Evolutionary conservation across 352 stramenopile genomes (phyloP), one percentile per base, ranked within the genome.

Genomic region (Paralagenidium karlingii): DNA sequence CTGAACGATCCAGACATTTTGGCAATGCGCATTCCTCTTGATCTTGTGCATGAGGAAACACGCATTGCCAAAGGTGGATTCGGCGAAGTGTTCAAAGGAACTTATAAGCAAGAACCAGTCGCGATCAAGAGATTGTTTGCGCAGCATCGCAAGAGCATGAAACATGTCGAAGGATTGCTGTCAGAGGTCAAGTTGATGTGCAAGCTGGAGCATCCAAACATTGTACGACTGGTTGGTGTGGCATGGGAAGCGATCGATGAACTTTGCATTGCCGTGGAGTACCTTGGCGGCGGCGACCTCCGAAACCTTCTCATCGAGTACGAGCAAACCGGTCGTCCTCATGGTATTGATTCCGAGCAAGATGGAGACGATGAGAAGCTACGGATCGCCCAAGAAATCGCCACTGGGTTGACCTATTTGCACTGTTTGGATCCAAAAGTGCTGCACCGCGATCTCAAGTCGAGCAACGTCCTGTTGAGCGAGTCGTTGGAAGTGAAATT

Each of bases 361-460:
- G n/a, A n/a, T n/a, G n/a, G n/a, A n/a, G n/a, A n/a, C n/a, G n/a
- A 49, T 8, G 64, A 78, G 26, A 85, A 85, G 45, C 49, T 82
- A 12, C 50, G 36, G 5, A 68, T 85, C n/a, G 65, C 68, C 16
- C 47, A 58, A 8, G 63, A 81, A 29, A 63, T 85, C 11, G 70
- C 68, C 0, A 59, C 64, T 21, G 70, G 68, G 6, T 48, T 85
- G 24, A 55, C 59, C 13, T 85, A 85, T 47, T 46, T 85, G 5
- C 70, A 85, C 26, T 68, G 54, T 12, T 46, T 64, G 10, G 43
- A 58, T n/a, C 70, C 68, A 9, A 46, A 58, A 15, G 68, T 84
- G 43, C 70, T 82, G 38, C 70, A 84, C 34, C 64, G 70, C 5
- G 67, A 84, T 41, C 54, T 79, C 46, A 85, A 82, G 43, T 80